These are phyloP conservation scores for Ceratorhiza oryzae-sativae DNA, from an alignment of 1,284 basidiomycete species.

Conservation along the genomic window DNA sequence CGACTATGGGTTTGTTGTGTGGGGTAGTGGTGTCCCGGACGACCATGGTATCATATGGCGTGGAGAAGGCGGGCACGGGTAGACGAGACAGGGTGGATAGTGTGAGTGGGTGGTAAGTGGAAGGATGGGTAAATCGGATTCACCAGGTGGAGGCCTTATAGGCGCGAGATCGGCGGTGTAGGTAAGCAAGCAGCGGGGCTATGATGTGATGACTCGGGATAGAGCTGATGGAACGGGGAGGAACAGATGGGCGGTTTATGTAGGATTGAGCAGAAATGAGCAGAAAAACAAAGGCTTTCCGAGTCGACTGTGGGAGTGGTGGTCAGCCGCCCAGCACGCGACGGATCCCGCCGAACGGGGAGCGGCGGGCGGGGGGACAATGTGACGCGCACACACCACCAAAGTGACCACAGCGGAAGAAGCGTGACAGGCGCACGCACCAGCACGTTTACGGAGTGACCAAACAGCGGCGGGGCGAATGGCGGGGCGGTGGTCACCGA, in stretches of 20 bases:
- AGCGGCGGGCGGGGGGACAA: background rate
- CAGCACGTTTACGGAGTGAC: background rate
- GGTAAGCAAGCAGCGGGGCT: slow-evolving; percentile 4
- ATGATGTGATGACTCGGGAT: slow-evolving; percentile 28
- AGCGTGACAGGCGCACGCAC: slow-evolving; percentile 9
- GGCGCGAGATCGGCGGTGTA: background rate
- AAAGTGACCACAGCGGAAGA: slow-evolving; percentile 6
- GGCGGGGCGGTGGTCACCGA: background rate
- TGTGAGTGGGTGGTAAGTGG: background rate
- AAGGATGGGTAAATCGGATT: background rate
- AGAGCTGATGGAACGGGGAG: background rate
- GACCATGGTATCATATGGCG: slow-evolving; percentile 9
- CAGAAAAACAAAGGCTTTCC: slow-evolving; percentile 17
- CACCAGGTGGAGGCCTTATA: slow-evolving; percentile 13
- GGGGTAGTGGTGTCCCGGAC: background rate
- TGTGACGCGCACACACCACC: background rate
- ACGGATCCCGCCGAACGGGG: background rate
- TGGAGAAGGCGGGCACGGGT: background rate
- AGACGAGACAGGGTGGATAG: background rate
- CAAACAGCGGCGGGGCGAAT: background rate
- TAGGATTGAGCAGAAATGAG: slow-evolving; percentile 9
- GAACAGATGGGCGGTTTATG: slow-evolving; percentile 19
- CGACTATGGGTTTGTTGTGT: background rate
- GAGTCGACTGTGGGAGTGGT: background rate
- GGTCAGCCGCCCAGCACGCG: slow-evolving; percentile 6